Base-by-base conservation (phyloP, 1,139 yeast genomes). In the Zygoascus meyerae region DNA sequence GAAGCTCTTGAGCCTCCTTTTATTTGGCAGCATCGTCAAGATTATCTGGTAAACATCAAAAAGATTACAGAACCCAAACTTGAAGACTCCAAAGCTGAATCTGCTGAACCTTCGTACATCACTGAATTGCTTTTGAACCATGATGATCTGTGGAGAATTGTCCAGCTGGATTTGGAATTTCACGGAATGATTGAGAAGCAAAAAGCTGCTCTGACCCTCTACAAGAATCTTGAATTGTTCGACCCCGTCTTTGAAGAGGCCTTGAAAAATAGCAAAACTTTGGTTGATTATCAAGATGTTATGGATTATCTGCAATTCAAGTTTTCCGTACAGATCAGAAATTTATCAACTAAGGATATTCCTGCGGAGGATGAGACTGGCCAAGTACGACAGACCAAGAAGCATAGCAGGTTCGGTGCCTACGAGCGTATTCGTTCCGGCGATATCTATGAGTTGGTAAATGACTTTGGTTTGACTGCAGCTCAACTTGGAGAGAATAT, bases 1-100 rank as follows among this genome's bases (percentile, higher is more conserved):
- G 95, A 89, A 45, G 74, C 83, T 47, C 75, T 83, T 53, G 99
- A 92, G 63, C 95, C 92, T 3, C 97, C 98, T n/a, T 86, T 89
- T 61, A 89, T 92, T 51, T 90, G 95, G 86, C 83, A 90, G 33
- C 95, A 89, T 61, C 85, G 97, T 64, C 84, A 95, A 65, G 97
- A 92, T 65, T 89, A 85, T 62, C 72, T 87, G 34, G 71, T 84
- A 46, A 72, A 72, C 55, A 76, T 86, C 30, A 57, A 62, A 10
- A 55, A 58, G 21, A n/a, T 53, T 3, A 36, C 42, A 5, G 36
- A 54, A 29, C 48, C 65, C 1, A 73, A 72, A 17, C 83, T 78
- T 57, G 82, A 78, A 47, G 73, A 72, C 29, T 71, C 69, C 42
- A 77, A 77, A 7, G 78, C 77, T 41, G 77, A 77, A 0, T 34